Evolutionary conservation across 176 grass and related monocot genomes (phyloP), one percentile per base, ranked within the genome.

Genomic region (Ensete glaucum): DNA sequence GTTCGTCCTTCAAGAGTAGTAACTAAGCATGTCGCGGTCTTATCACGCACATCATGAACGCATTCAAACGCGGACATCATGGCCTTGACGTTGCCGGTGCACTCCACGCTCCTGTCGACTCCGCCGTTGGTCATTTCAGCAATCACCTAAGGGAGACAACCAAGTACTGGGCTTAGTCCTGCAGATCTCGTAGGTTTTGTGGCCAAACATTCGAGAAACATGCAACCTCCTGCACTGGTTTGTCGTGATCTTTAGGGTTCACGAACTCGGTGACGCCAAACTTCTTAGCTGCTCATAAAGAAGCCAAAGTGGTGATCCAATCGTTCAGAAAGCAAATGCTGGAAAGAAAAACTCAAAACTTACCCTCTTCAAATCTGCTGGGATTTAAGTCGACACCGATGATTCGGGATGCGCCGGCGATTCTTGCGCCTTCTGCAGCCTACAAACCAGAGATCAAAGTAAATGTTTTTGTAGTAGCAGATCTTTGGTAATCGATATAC

Each of bases 11-110:
- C 1, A 9, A 10, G 9, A 50, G 24, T 54, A 51, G n/a, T 24
- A 21, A 54, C 9, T 23, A 73, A 14, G 2, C 10, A 23, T 52
- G 54, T 17, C 7, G 2, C 19, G 15, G 22, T 58, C 12, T 17
- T 48, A 60, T 57, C 62, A 52, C 73, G 22, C 50, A 76, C 73
- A 51, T 76, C 73, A 62, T 63, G 73, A 51, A 76, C 73, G 11
- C 73, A 76, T 62, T 76, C 73, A 9, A 63, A 76, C 34, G 73
- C 57, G 62, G 73, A 76, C 50, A 76, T 76, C 73, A 75, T 75
- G 9, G 73, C 73, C 11, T 62, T 75, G 54, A 75, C 60, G 73
- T 75, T 75, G 73, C 73, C 73, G 0, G 73, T 75, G 73, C 73
- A 75, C 54, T 75, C 55, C 2, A 75, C 17, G 17, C 73, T 75